phyloP scores from a whole-genome alignment of 73 alveolate genomes.

The Tetrahymena thermophila region DNA sequence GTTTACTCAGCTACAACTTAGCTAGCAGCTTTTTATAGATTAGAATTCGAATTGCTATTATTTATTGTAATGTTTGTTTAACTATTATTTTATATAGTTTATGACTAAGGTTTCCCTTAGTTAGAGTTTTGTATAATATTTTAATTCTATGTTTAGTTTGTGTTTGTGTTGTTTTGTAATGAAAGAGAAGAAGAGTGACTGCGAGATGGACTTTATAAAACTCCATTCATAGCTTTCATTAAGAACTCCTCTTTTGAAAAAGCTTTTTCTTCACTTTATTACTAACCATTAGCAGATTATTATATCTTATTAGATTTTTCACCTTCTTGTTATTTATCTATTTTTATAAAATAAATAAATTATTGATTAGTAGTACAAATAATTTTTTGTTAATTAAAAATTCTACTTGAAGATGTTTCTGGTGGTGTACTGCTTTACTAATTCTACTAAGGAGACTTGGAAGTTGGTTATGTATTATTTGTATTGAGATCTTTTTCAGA shows the following conservation, averaged over 20 bases:
- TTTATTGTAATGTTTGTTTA: not conserved
- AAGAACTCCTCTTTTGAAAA: not conserved
- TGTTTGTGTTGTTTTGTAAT: not conserved
- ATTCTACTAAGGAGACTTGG: not conserved
- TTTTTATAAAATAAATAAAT: not conserved
- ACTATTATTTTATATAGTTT: no score
- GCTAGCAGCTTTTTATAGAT: not conserved
- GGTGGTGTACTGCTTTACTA: not conserved
- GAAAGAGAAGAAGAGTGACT: not conserved
- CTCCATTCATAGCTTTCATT: not conserved
- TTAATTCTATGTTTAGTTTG: not conserved
- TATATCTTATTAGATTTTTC: not conserved
- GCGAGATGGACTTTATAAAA: not conserved
- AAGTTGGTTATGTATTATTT: not conserved
- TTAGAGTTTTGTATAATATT: not conserved
- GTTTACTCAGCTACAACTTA: not conserved
- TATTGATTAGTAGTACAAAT: not conserved
- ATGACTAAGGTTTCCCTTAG: not conserved
- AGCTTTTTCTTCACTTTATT: not conserved
- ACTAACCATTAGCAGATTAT: not conserved
- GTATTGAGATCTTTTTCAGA: not conserved
- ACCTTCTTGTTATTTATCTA: not conserved
- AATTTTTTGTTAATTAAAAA: not conserved
- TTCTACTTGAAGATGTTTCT: not conserved
- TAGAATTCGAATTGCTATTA: not conserved